Base-by-base conservation (phyloP, 768 basidiomycete genomes). In the Lentinus tigrinus region DNA sequence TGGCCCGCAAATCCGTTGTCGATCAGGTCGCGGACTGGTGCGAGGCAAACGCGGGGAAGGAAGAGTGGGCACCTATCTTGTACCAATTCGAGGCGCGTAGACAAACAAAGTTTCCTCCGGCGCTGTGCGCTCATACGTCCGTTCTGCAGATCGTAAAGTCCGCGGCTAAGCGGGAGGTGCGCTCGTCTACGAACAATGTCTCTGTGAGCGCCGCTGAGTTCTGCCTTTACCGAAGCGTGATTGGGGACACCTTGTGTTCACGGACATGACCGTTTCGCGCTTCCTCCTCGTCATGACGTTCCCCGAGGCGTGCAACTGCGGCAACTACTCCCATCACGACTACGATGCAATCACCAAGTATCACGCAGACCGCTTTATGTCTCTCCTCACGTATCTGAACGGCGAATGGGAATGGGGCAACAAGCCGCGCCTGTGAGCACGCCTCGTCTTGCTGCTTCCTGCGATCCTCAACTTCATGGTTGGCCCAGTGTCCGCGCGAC, bases 161-260 rank as follows among this genome's bases (percentile, higher is more conserved):
- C 4, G 66, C 72, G 0, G 70, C 70, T 11, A 73, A 70, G 58
- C 60, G 66, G 8, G 54, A 65, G 58, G 72, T 65, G 44, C 52
- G 63, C 56, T 17, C 28, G 17, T 43, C 3, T n/a, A 8, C 26
- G 21, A 1, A 5, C 7, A 52, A 24, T 28, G 3, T 6, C 34
- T 48, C 17, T 34, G 9, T 17, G 44, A n/a, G 16, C 21, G 4
- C 21, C 6, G 13, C 27, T n/a, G 44, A 43, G 26, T 26, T 55
- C n/a, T 50, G 5, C 13, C 10, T n/a, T n/a, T 17, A 36, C 13
- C 16, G 40, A 57, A 73, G 69, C 59, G 68, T 39, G 72, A 73
- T 54, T 72, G 72, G 70, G 72, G 72, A 9, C 69, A 73, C 65
- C 52, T 73, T 3, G 40, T 73, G 3, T 73, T 72, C 56, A 65